Percentiles rank a stretch among this genome's conserved stretches.
These are phyloP conservation scores for Gymnopilus junonius DNA, from an alignment of 768 basidiomycete species.

Conservation along the genomic window DNA sequence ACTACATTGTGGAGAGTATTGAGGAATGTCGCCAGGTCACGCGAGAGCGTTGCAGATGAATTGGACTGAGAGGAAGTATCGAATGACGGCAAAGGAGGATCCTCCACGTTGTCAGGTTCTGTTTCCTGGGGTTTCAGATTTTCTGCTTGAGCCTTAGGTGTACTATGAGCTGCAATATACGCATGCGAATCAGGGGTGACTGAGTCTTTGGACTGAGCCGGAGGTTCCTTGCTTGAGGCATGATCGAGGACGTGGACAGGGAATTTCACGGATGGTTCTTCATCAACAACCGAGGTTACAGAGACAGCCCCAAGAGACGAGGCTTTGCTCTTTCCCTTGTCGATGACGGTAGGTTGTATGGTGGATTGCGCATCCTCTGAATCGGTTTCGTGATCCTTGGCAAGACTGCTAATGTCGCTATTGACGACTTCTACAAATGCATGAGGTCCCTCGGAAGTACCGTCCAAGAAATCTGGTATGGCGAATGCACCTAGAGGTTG, in stretches of 20 bases:
- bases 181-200: neutral
- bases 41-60: slow-evolving; percentile 51
- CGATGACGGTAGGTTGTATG: slow-evolving; percentile 25
- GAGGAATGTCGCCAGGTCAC: slow-evolving; percentile 69
- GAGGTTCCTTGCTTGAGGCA: slow-evolving; percentile 17
- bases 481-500: slow-evolving; percentile 50
- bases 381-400: slow-evolving; percentile 25
- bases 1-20: slow-evolving; percentile 58
- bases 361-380: slow-evolving; percentile 38
- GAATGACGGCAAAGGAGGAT: slow-evolving; percentile 41
- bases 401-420: slow-evolving; percentile 37
- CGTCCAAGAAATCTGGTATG: slow-evolving; percentile 44
- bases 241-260: slow-evolving; percentile 64
- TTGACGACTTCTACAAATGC: slow-evolving; percentile 66
- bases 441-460: slow-evolving; percentile 49
- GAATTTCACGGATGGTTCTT: slow-evolving; percentile 54
- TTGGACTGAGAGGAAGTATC: slow-evolving; percentile 41
- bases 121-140: slow-evolving; percentile 9
- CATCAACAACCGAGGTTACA: slow-evolving; percentile 43
- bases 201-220: neutral
- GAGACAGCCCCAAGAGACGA: slow-evolving; percentile 39
- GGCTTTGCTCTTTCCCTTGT: slow-evolving; percentile 59
- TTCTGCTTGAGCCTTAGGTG: slow-evolving; percentile 34
- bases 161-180: slow-evolving; percentile 36
- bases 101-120: slow-evolving; percentile 25